phyloP scores from a whole-genome alignment of 208 protist species.

The Acanthamoeba triangularis region DNA sequence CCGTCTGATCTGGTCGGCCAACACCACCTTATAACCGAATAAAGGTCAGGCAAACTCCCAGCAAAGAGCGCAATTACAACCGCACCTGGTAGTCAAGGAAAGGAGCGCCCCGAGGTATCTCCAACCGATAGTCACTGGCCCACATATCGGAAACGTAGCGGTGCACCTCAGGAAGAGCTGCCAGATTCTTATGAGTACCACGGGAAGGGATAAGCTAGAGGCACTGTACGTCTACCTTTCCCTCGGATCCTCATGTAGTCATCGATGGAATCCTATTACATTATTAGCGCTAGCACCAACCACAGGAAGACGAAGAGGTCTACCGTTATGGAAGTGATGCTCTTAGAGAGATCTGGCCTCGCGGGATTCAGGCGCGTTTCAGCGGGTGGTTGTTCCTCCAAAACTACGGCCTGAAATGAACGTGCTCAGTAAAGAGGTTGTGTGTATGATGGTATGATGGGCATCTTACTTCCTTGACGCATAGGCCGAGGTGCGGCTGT shows the following conservation, averaged over 20 bases:
- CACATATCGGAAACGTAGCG: neutral
- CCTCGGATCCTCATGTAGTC: constrained; percentile 49
- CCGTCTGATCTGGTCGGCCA: constrained; percentile 11
- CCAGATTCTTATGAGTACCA: neutral
- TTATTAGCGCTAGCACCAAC: neutral
- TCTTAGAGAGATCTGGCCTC: neutral
- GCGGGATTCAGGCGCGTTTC: neutral
- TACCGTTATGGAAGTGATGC: constrained; percentile 30
- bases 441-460: neutral
- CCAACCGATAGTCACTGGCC: neutral
- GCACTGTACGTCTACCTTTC: neutral
- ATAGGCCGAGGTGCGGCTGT: neutral
- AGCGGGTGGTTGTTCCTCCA: neutral
- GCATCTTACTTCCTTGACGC: neutral
- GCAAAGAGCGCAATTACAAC: neutral
- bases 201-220: neutral
- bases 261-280: constrained; percentile 16
- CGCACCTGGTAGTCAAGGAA: constrained; percentile 35
- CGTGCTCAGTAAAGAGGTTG: neutral
- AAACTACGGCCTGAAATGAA: neutral
- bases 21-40: neutral
- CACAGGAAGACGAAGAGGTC: neutral
- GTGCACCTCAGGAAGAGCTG: neutral
- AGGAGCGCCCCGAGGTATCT: neutral
- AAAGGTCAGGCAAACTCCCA: neutral